Conservation (phyloP, 768 basidiomycete genomes). For the Candolleomyces eurysporus region DNA sequence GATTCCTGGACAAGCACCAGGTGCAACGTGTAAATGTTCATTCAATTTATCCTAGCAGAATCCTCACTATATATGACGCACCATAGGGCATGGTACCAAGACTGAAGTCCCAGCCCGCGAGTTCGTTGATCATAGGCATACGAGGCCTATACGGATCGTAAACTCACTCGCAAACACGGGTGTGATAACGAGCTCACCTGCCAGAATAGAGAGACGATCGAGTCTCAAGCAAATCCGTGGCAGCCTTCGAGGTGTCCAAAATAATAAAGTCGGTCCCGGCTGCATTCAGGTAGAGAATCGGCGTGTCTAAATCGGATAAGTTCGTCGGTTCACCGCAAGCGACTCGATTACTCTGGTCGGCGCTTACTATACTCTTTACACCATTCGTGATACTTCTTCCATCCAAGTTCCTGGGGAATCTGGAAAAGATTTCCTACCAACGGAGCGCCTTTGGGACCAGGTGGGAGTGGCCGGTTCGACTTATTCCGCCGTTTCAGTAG, state of each 20-base stretch:
- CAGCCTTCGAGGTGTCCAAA: slow-evolving; percentile 31
- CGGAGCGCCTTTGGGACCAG: slow-evolving; percentile 40
- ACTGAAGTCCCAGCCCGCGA: slow-evolving; percentile 26
- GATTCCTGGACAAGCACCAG: slow-evolving; percentile 8
- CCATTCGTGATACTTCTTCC: slow-evolving; percentile 39
- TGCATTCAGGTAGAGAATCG: slow-evolving; percentile 22
- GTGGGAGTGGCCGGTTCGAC: slow-evolving; percentile 29
- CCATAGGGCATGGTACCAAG: slow-evolving; percentile 31
- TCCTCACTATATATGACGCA: not conserved
- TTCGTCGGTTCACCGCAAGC: not conserved
- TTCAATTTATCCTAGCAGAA: not conserved
- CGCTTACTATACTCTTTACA: slow-evolving; percentile 34
- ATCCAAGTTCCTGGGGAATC: slow-evolving; percentile 34
- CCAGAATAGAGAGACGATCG: slow-evolving; percentile 36
- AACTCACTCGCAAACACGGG: not conserved
- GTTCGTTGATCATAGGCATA: slow-evolving; percentile 19
- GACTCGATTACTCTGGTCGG: not conserved
- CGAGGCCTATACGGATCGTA: slow-evolving; percentile 3
- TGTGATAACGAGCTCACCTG: not conserved
- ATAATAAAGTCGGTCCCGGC: slow-evolving; percentile 20
- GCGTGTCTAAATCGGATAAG: slow-evolving; percentile 16
- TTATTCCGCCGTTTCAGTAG: not conserved
- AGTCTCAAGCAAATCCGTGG: slow-evolving; percentile 38
- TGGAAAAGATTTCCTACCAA: slow-evolving; percentile 40
- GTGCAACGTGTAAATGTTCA: not conserved